phyloP scores from a whole-genome alignment of 148 eudicot species.

The Nepenthes mirabilis region DNA sequence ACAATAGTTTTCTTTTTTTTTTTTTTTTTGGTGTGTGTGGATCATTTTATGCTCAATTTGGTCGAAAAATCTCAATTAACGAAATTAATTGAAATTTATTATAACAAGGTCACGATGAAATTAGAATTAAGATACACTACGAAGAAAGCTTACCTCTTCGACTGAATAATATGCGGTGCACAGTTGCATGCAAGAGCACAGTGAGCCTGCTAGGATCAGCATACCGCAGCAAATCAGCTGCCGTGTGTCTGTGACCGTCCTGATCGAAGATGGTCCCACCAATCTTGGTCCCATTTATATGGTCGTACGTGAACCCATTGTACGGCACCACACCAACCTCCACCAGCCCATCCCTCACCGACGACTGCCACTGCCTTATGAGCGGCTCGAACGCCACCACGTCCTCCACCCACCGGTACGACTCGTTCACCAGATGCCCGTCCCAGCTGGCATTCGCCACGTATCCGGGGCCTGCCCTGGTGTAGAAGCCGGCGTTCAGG shows the following conservation, averaged over 20 bases:
- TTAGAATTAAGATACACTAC: background rate
- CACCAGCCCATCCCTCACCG: constrained; percentile 56
- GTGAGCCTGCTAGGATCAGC: constrained; percentile 43
- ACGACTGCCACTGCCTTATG: constrained; percentile 63
- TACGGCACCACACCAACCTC: constrained; percentile 54
- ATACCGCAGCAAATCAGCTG: constrained; percentile 59
- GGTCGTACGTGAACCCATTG: constrained; percentile 75
- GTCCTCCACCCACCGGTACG: constrained; percentile 69
- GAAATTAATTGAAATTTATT: too few relatives aligned
- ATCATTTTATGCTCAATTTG: too few relatives aligned
- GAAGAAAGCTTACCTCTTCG: constrained; percentile 27
- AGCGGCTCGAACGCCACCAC: constrained; percentile 64
- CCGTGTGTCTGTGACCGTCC: constrained; percentile 51
- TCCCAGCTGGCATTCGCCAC: constrained; percentile 47
- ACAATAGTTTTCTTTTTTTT: too few relatives aligned
- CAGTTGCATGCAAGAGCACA: constrained; percentile 58
- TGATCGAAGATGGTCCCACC: constrained; percentile 72
- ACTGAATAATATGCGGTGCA: constrained; percentile 44
- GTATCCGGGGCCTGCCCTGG: constrained; percentile 43
- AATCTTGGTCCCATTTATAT: constrained; percentile 62
- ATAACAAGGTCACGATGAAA: too few relatives aligned
- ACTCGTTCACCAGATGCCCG: constrained; percentile 40
- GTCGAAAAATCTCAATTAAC: background rate
- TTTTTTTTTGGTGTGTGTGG: too few relatives aligned
- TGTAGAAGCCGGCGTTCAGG: constrained; percentile 83